Percentiles rank a stretch among this genome's conserved stretches.
Conservation (phyloP, 2,329 filamentous ascomycete genomes). For the Talaromyces piceae region DNA sequence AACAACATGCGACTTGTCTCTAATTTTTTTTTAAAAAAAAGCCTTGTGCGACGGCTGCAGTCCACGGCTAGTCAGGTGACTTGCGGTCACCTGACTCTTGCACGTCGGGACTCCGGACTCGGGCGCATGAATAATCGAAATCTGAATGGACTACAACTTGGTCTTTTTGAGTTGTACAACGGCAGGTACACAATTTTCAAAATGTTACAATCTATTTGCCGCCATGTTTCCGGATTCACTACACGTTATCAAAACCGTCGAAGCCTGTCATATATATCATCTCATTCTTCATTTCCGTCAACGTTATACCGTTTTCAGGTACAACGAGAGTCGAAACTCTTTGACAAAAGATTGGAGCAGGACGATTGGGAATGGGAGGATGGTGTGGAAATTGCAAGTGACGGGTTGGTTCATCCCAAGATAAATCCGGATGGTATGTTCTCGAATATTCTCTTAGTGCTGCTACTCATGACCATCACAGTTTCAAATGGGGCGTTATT, state of each 20-base stretch:
- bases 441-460: background rate
- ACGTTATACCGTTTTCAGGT: slow-evolving; percentile 9
- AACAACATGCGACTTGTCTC: too few relatives aligned
- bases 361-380: slow-evolving; percentile 7
- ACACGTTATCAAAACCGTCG: slow-evolving; percentile 6
- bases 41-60: too few relatives aligned
- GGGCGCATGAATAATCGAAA: too few relatives aligned
- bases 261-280: slow-evolving; percentile 7
- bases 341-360: background rate
- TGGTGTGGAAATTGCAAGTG: slow-evolving; percentile 7
- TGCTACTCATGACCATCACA: slow-evolving; percentile 4
- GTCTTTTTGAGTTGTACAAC: background rate
- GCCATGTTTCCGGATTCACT: background rate
- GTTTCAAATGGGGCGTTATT: slow-evolving; percentile 15
- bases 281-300: slow-evolving; percentile 6
- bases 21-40: too few relatives aligned
- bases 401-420: slow-evolving; percentile 7
- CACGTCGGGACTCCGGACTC: too few relatives aligned
- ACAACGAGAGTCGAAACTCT: slow-evolving; percentile 6
- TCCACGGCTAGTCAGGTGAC: too few relatives aligned
- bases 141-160: too few relatives aligned
- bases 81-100: too few relatives aligned
- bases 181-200: background rate
- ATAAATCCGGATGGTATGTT: slow-evolving; percentile 5
- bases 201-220: background rate